Evolutionary conservation across 2,329 filamentous ascomycete species (phyloP).

Genomic region (Teratosphaeria destructans): DNA sequence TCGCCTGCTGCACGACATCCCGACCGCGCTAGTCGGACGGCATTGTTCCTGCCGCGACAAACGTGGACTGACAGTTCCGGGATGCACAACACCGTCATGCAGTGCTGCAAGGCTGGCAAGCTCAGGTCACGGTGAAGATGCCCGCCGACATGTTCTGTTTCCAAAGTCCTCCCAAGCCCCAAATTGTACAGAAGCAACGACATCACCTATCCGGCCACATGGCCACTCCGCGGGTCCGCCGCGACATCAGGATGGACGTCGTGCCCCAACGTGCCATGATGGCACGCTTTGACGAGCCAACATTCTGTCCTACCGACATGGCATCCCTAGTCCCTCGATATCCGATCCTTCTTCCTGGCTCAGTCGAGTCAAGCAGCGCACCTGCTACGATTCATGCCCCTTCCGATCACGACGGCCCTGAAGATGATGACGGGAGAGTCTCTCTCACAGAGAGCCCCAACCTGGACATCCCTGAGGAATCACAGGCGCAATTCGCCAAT

Average conservation of each 20-base stretch:
- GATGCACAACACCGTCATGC: background rate
- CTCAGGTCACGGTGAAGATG: background rate
- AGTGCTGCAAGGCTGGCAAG: background rate
- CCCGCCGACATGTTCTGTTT: conserved; percentile 16
- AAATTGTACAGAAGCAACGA: conserved; percentile 4
- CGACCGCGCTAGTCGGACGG: background rate
- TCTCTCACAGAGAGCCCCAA: background rate
- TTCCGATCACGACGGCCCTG: background rate
- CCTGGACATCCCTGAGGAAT: background rate
- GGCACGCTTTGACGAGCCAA: conserved; percentile 18
- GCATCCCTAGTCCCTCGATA: conserved; percentile 9
- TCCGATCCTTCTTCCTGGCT: background rate
- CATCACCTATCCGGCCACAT: conserved; percentile 8
- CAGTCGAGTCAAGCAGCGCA: background rate
- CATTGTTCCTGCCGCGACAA: background rate
- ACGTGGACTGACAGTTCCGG: conserved; percentile 3
- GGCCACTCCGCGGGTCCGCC: conserved; percentile 7
- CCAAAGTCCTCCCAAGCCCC: conserved; percentile 10
- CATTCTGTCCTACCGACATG: conserved; percentile 15
- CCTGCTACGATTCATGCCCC: background rate
- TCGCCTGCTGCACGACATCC: conserved; percentile 1
- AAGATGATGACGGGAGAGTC: background rate
- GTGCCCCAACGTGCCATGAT: conserved; percentile 16
- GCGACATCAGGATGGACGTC: conserved; percentile 7
- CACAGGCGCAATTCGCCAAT: background rate